These are phyloP conservation scores for Agastache rugosa DNA, from an alignment of 257 asterid species.

Conservation along the genomic window DNA sequence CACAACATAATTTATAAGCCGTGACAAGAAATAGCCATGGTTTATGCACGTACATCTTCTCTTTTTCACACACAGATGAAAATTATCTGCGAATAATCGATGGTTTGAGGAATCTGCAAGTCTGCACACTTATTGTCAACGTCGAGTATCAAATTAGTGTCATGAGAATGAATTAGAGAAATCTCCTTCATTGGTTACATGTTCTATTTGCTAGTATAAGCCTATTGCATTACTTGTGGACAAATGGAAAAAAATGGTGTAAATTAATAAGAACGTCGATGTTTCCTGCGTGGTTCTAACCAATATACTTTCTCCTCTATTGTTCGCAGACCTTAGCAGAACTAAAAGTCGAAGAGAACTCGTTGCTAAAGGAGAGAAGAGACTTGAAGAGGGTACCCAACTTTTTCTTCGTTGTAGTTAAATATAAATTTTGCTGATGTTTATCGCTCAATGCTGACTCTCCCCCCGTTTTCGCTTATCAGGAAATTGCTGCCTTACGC, in stretches of 20 bases:
- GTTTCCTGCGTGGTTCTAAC: background rate
- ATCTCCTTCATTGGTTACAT: background rate
- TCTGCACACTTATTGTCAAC: background rate
- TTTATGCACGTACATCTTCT: background rate
- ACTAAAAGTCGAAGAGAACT: constrained; percentile 62
- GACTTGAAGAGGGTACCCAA: constrained; percentile 65
- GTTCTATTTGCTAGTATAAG: background rate
- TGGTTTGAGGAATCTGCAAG: background rate
- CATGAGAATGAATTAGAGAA: background rate
- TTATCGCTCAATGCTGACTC: constrained; percentile 6
- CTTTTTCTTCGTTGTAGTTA: background rate
- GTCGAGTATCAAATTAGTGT: constrained; percentile 11
- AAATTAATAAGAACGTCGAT: background rate
- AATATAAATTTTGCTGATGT: background rate
- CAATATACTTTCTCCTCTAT: background rate
- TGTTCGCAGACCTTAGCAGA: constrained; percentile 65
- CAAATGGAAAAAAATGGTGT: background rate
- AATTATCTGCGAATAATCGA: background rate
- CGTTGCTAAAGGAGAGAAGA: constrained; percentile 63
- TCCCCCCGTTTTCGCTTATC: constrained; percentile 9
- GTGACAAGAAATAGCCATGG: background rate
- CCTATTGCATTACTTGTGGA: background rate
- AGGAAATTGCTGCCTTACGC: constrained; percentile 55
- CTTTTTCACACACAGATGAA: background rate
- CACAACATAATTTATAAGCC: background rate